Percentiles rank a stretch among this genome's conserved stretches.
These are phyloP conservation scores for Aleurites moluccanus DNA, from an alignment of 441 rosid species.

Conservation along the genomic window DNA sequence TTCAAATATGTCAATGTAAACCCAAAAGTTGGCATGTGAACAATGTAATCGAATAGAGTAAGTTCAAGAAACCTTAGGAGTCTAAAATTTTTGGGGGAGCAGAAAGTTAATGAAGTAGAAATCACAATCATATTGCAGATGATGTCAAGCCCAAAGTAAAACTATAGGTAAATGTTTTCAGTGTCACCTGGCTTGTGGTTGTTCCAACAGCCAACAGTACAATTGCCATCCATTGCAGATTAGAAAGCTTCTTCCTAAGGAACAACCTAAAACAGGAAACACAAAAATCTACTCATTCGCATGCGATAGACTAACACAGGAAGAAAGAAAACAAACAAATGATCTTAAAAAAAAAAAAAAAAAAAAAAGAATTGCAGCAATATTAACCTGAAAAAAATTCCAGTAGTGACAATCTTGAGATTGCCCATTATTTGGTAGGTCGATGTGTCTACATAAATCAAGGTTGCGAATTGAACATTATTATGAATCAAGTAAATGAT, in stretches of 20 bases:
- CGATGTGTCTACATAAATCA: conserved; percentile 69
- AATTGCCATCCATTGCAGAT: conserved; percentile 82
- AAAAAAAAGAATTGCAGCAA: background rate
- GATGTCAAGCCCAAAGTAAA: background rate
- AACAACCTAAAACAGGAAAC: conserved; percentile 44
- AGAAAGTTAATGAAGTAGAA: background rate
- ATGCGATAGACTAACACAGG: too few relatives aligned
- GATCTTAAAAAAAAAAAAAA: background rate
- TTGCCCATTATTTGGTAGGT: conserved; percentile 83
- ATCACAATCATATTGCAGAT: background rate
- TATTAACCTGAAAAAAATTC: conserved; percentile 57
- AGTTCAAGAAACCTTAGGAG: background rate
- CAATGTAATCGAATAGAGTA: background rate
- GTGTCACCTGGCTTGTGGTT: conserved; percentile 76
- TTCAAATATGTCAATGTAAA: background rate
- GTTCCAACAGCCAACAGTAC: conserved; percentile 77
- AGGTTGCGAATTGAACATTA: conserved; percentile 71
- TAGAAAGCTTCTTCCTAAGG: conserved; percentile 59
- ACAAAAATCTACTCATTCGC: background rate
- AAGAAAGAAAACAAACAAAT: background rate
- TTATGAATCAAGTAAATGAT: conserved; percentile 67
- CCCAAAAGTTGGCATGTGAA: background rate
- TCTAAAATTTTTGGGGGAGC: background rate
- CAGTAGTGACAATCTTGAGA: conserved; percentile 76
- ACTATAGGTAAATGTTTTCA: background rate